Conservation (phyloP, 148 eudicot genomes). For the Cornus florida region DNA sequence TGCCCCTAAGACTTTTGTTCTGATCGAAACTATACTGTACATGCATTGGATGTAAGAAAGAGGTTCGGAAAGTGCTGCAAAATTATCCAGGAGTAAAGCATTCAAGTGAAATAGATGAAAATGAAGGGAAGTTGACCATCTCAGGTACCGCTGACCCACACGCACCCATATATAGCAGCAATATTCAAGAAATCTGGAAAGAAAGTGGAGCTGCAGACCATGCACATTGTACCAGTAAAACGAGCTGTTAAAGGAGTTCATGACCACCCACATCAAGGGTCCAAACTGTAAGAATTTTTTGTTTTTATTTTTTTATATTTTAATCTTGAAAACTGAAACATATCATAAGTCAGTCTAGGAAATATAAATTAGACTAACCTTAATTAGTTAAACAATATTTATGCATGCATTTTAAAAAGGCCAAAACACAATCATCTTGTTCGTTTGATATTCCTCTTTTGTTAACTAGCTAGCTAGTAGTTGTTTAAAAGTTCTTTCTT, state of each 20-base stretch:
- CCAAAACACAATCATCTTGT: too few relatives aligned
- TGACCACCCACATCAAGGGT: not conserved
- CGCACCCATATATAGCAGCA: not conserved
- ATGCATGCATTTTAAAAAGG: too few relatives aligned
- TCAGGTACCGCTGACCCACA: conserved; percentile 1
- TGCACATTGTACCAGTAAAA: not conserved
- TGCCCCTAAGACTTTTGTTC: not conserved
- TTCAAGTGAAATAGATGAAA: not conserved
- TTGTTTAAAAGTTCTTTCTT: too few relatives aligned
- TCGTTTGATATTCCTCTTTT: too few relatives aligned
- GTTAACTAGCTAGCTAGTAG: too few relatives aligned
- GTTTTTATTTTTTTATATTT: too few relatives aligned
- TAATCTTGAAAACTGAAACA: too few relatives aligned
- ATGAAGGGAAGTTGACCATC: not conserved
- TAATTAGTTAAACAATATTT: too few relatives aligned
- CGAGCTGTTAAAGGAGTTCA: not conserved
- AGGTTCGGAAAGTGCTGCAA: not conserved
- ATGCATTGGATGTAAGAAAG: not conserved
- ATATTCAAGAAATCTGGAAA: not conserved
- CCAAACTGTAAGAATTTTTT: not conserved
- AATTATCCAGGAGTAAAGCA: not conserved
- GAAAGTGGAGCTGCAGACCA: not conserved
- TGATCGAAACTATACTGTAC: not conserved
- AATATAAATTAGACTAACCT: too few relatives aligned
- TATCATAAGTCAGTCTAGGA: too few relatives aligned